These are phyloP conservation scores for Globisporangium spiculum DNA, from an alignment of 352 stramenopile genomes.

Conservation along the genomic window DNA sequence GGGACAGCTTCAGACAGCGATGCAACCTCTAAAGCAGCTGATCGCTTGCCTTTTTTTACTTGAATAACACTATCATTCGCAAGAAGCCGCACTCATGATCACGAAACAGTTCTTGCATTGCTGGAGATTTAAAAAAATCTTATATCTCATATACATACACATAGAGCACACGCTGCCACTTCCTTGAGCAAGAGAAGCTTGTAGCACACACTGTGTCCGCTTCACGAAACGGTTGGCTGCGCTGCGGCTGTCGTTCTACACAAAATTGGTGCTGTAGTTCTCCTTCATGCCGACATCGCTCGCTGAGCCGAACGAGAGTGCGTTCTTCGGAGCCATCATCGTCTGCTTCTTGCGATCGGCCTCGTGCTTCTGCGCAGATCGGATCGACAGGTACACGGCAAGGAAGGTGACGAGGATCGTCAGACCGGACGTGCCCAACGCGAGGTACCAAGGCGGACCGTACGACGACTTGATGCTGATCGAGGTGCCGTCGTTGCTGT, in stretches of 20 bases:
- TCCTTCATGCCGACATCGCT: conserved; percentile 27
- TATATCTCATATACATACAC: neutral
- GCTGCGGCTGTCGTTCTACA: conserved; percentile 9
- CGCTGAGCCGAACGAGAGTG: conserved; percentile 17
- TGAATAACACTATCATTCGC: too few species aligned
- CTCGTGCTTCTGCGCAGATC: conserved; percentile 2
- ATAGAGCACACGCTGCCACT: neutral
- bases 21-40: too few species aligned
- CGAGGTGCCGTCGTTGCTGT: conserved; percentile 3
- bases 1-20: too few species aligned
- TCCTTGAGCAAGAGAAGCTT: neutral
- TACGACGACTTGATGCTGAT: conserved; percentile 18
- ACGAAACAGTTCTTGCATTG: conserved; percentile 5
- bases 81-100: neutral
- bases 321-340: conserved; percentile 21
- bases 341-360: conserved; percentile 17
- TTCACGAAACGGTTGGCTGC: neutral
- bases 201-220: neutral
- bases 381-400: conserved; percentile 12
- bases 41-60: too few species aligned
- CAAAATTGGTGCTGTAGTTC: conserved; percentile 42
- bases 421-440: conserved; percentile 2
- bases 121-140: neutral
- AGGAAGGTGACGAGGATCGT: conserved; percentile 12
- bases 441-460: conserved; percentile 15